Percentiles rank a stretch among this genome's conserved stretches.
phyloP scores from a whole-genome alignment of 2,329 filamentous ascomycete species.

The Colletotrichum sojae region DNA sequence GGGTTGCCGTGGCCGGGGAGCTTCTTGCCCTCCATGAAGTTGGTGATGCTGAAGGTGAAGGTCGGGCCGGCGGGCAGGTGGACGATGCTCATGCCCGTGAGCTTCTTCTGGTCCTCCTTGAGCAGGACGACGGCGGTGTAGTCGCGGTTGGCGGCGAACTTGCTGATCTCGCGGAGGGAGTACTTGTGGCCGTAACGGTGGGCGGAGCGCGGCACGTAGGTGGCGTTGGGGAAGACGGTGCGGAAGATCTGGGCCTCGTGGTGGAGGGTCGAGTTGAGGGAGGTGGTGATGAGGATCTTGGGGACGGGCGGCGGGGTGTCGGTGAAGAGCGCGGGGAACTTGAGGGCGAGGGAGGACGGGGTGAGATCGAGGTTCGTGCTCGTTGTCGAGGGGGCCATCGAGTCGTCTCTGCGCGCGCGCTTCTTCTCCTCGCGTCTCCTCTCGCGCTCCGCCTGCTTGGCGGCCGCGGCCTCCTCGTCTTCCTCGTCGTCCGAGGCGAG shows the following conservation, averaged over 20 bases:
- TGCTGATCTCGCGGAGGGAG: constrained; percentile 89
- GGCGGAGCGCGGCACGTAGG: constrained; percentile 88
- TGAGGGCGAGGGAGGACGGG: constrained; percentile 70
- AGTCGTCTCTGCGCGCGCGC: constrained; percentile 63
- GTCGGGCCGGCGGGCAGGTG: constrained; percentile 89
- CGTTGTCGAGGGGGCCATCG: constrained; percentile 70
- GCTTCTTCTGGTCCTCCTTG: constrained; percentile 90
- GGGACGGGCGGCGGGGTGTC: constrained; percentile 74
- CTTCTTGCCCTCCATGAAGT: constrained; percentile 90
- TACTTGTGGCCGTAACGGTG: constrained; percentile 93
- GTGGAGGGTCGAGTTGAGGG: constrained; percentile 90
- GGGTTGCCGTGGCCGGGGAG: constrained; percentile 90
- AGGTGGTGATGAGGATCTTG: constrained; percentile 94
- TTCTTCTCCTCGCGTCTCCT: constrained; percentile 36
- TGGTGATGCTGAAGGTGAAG: constrained; percentile 91
- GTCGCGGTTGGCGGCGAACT: constrained; percentile 84
- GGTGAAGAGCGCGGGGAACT: constrained; percentile 74
- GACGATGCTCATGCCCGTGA: constrained; percentile 85
- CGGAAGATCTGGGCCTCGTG: constrained; percentile 84
- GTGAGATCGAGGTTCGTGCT: constrained; percentile 76
- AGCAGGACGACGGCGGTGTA: constrained; percentile 89
- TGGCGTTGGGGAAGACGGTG: constrained; percentile 85
- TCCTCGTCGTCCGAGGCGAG: constrained; percentile 74
- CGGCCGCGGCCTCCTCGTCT: constrained; percentile 60
- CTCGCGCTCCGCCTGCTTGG: constrained; percentile 59